Evolutionary conservation across 1,284 basidiomycete species (phyloP).

Genomic region (Stygiomarasmius scandens): DNA sequence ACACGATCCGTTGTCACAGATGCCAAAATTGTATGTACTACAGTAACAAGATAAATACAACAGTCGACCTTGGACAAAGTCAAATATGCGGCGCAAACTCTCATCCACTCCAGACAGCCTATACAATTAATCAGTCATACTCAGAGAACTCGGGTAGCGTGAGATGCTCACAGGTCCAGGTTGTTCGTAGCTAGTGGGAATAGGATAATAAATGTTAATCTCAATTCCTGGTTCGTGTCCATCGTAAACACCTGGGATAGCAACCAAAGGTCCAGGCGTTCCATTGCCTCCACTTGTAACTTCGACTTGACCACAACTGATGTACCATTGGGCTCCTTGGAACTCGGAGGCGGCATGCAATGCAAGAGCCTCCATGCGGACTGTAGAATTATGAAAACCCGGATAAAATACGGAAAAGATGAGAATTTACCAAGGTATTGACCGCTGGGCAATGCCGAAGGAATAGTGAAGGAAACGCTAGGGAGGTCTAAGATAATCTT

Average conservation of each 20-base stretch:
- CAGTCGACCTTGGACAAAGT: too few relatives aligned
- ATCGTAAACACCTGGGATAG: slow-evolving; percentile 38
- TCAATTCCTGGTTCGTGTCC: slow-evolving; percentile 26
- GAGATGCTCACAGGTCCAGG: slow-evolving; percentile 37
- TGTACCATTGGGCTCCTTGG: slow-evolving; percentile 39
- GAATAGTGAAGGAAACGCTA: slow-evolving; percentile 46
- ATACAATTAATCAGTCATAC: background rate
- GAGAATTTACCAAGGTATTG: slow-evolving; percentile 37
- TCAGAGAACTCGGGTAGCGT: too few relatives aligned
- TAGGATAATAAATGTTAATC: slow-evolving; percentile 29
- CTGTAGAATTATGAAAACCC: too few relatives aligned
- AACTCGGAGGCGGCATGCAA: slow-evolving; percentile 38
- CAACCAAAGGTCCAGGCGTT: slow-evolving; percentile 34
- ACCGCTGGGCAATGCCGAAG: slow-evolving; percentile 44
- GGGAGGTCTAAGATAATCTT: slow-evolving; percentile 26
- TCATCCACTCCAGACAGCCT: slow-evolving; percentile 37
- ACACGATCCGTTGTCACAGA: too few relatives aligned
- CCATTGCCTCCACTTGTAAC: slow-evolving; percentile 38
- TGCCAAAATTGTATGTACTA: too few relatives aligned
- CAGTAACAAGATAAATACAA: too few relatives aligned
- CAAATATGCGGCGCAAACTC: too few relatives aligned
- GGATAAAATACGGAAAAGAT: too few relatives aligned
- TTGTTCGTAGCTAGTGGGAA: slow-evolving; percentile 37
- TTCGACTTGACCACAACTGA: slow-evolving; percentile 36
- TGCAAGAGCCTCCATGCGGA: slow-evolving; percentile 52